These are phyloP conservation scores for Cocos nucifera DNA, from an alignment of 176 grass and related monocot species.

Conservation along the genomic window DNA sequence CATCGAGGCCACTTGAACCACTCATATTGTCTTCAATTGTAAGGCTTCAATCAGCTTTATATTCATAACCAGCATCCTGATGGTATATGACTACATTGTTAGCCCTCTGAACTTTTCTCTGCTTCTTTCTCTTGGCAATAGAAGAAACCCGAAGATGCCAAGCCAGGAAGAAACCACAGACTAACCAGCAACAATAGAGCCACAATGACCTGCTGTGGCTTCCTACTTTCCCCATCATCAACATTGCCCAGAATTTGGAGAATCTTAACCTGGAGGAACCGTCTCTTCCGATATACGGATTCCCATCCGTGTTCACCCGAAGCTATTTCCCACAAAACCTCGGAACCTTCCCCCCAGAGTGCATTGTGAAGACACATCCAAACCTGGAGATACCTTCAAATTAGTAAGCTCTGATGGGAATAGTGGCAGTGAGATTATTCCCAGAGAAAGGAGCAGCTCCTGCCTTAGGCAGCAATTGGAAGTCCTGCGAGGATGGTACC, in stretches of 20 bases:
- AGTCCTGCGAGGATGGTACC: conserved; percentile 26
- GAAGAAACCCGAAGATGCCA: background rate
- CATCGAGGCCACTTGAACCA: background rate
- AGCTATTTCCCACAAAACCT: conserved; percentile 16
- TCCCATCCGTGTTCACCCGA: conserved; percentile 25
- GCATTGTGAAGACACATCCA: conserved; percentile 43
- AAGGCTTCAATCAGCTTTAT: conserved; percentile 9
- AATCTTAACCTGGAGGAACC: background rate
- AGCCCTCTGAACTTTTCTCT: background rate
- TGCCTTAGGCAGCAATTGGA: conserved; percentile 10
- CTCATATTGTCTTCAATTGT: background rate
- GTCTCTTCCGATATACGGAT: background rate
- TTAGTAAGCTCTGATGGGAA: conserved; percentile 8
- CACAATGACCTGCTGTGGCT: background rate
- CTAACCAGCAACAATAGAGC: background rate
- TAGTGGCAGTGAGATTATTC: conserved; percentile 21
- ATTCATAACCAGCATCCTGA: conserved; percentile 1
- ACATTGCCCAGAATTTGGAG: background rate
- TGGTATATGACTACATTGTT: background rate
- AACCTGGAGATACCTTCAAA: conserved; percentile 13
- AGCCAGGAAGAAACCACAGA: background rate
- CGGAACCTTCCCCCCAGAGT: conserved; percentile 26
- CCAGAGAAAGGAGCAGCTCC: conserved; percentile 17
- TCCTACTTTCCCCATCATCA: background rate
- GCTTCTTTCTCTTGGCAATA: background rate